These are phyloP conservation scores for Didymellaceae sp. DNA, from an alignment of 2,329 filamentous ascomycete genomes.

Conservation along the genomic window DNA sequence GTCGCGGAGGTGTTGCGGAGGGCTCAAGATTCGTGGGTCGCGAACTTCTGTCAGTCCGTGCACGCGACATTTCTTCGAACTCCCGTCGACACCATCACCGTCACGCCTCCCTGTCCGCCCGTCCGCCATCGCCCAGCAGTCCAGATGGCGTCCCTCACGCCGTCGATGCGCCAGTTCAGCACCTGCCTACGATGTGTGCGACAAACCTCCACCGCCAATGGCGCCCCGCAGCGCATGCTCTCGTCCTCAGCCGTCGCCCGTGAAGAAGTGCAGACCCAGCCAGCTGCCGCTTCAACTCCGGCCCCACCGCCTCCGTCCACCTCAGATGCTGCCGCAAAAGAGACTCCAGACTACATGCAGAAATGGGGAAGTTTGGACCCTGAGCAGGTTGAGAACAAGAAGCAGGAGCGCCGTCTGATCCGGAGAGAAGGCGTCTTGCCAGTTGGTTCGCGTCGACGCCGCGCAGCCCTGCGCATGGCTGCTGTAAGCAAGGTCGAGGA, in stretches of 20 bases:
- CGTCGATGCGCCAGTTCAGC: conserved; percentile 43
- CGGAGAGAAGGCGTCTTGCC: conserved; percentile 70
- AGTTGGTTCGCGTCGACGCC: conserved; percentile 83
- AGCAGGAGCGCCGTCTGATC: conserved; percentile 71
- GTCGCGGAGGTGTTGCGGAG: conserved; percentile 34
- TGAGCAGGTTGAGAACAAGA: conserved; percentile 43
- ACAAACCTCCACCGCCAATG: conserved; percentile 36
- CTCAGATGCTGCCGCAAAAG: conserved; percentile 11
- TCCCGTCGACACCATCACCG: conserved; percentile 32
- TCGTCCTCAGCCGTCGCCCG: conserved; percentile 53
- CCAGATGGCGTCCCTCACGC: conserved; percentile 45
- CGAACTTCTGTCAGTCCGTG: conserved; percentile 1
- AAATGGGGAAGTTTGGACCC: conserved; percentile 46
- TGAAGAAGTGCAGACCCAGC: conserved; percentile 52
- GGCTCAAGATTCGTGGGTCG: conserved; percentile 8
- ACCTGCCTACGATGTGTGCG: conserved; percentile 46
- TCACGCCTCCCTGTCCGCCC: conserved; percentile 15
- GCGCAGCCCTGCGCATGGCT: conserved; percentile 54
- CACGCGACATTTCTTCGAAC: conserved; percentile 13
- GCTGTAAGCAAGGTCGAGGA: conserved; percentile 62
- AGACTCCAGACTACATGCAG: conserved; percentile 41
- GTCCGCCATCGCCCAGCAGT: conserved; percentile 18
- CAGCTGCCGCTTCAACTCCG: conserved; percentile 27
- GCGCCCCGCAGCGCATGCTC: conserved; percentile 52
- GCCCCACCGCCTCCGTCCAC: conserved; percentile 22